Evolutionary conservation across 371 early-diverging fungal species (phyloP).

Genomic region (Capillidium rhysosporum): DNA sequence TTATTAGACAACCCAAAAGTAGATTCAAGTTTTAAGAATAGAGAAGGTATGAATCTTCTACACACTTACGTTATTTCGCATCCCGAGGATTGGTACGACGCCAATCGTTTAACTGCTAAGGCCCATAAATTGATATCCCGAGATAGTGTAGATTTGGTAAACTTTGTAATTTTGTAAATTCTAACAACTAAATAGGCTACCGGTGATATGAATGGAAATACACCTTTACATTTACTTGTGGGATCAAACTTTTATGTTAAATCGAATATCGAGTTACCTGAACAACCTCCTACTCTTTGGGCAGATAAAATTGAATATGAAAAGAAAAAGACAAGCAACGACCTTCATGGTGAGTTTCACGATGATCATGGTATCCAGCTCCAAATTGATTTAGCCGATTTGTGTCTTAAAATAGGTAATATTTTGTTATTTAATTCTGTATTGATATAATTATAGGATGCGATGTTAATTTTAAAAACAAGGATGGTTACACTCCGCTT

Average conservation of each 20-base stretch:
- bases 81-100: conserved; percentile 14
- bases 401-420: conserved; percentile 14
- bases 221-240: conserved; percentile 22
- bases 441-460: no score
- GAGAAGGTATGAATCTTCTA: conserved; percentile 23
- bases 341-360: conserved; percentile 10
- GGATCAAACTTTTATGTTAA: conserved; percentile 7
- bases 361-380: conserved; percentile 15
- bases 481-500: conserved; percentile 21
- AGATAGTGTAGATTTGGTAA: conserved; percentile 11
- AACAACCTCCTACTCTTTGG: not conserved
- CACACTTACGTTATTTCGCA: conserved; percentile 17
- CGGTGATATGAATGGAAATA: conserved; percentile 21
- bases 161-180: no score
- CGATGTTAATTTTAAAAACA: conserved; percentile 13
- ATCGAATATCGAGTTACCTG: conserved; percentile 9
- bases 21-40: conserved; percentile 24
- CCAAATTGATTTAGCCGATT: conserved; percentile 11
- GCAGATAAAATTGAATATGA: not conserved
- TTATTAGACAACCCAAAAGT: conserved; percentile 18
- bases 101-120: conserved; percentile 14
- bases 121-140: conserved; percentile 15
- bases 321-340: not conserved
- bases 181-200: conserved; percentile 10
- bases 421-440: no score